These are phyloP conservation scores for Nitzschia inconspicua DNA, from an alignment of 108 stramenopile species.

Conservation along the genomic window DNA sequence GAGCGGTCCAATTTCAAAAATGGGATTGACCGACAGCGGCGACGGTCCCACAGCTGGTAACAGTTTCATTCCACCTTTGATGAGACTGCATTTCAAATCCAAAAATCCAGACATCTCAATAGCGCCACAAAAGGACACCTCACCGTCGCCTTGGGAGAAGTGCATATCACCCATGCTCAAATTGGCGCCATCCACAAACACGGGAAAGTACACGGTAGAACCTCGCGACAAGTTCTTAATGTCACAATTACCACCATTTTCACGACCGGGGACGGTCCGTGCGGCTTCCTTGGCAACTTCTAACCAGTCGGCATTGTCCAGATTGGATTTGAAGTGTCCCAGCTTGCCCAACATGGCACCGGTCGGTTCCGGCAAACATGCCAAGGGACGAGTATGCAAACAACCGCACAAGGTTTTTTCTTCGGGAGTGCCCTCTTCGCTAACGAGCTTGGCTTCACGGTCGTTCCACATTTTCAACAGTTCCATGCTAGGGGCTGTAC, in stretches of 20 bases:
- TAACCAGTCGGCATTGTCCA: slow-evolving; percentile 44
- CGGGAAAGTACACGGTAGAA: slow-evolving; percentile 69
- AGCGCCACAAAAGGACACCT: slow-evolving; percentile 63
- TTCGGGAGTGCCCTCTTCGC: slow-evolving; percentile 47
- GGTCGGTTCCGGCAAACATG: slow-evolving; percentile 60
- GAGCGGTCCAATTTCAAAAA: slow-evolving; percentile 70
- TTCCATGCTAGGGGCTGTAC: slow-evolving; percentile 51
- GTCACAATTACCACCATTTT: slow-evolving; percentile 75
- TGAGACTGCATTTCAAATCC: slow-evolving; percentile 52
- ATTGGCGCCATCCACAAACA: slow-evolving; percentile 59
- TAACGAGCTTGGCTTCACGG: slow-evolving; percentile 45
- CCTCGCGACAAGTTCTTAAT: slow-evolving; percentile 65
- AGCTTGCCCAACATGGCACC: slow-evolving; percentile 66
- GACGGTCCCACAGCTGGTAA: slow-evolving; percentile 48
- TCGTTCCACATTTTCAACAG: slow-evolving; percentile 71
- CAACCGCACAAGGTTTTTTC: slow-evolving; percentile 63
- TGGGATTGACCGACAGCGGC: slow-evolving; percentile 54
- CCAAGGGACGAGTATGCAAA: slow-evolving; percentile 56
- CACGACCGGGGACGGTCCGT: slow-evolving; percentile 34
- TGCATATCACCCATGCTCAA: slow-evolving; percentile 77
- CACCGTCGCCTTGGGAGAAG: slow-evolving; percentile 68
- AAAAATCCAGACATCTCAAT: slow-evolving; percentile 59
- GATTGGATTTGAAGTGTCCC: slow-evolving; percentile 49
- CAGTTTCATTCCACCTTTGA: slow-evolving; percentile 67
- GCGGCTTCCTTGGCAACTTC: slow-evolving; percentile 41